Evolutionary conservation across 2,329 filamentous ascomycete genomes (phyloP), one percentile per base, ranked within the genome.

Genomic region (Fusarium brachygibbosum): DNA sequence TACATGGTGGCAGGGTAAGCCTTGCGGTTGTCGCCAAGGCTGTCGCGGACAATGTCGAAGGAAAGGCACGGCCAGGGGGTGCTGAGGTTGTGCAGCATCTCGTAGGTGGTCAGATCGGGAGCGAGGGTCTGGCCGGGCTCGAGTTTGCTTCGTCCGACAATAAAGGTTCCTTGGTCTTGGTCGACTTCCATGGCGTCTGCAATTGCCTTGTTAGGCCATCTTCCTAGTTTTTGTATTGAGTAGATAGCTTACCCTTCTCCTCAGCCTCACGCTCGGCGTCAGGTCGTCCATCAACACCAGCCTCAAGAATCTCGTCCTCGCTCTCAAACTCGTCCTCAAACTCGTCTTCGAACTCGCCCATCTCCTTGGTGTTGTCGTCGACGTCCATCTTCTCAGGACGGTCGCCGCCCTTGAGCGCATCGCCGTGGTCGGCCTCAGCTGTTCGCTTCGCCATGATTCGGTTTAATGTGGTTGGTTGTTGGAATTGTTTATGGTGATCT

Each of bases 1-100:
- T 98, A 99, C 82, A 98, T 91, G 62, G 95, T 98, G 51, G 94
- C 93, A 28, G 96, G 96, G 81, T 97, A 99, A n/a, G 91, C 90
- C 79, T 91, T 97, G 76, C 96, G 91, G 80, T 93, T 90, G 77
- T 97, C 91, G 71, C 96, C 96, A 19, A 99, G 87, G 53, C 86
- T 85, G 81, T 99, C 96, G 74, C 87, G 90, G 67, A 99, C 82
- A 63, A 99, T 91, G 78, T 98, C 96, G 81, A 98, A 97, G 3
- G 95, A 98, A 17, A 99, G 87, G 79, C 96, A 99, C 5, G 96
- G 96, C 96, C 96, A 99, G 2, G 94, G 94, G 10, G 94, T 94
- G 80, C 92, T 96, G 69, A 99, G 87, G 66, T 90, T 93, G 84
- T 99, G 96, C 63, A 99, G 89, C 94, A 99, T 97, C 79, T 98